A percentile compares a stretch with the other conserved stretches of the same genome.
Conservation (phyloP, 2,329 filamentous ascomycete genomes). For the Exserohilum rostratum region DNA sequence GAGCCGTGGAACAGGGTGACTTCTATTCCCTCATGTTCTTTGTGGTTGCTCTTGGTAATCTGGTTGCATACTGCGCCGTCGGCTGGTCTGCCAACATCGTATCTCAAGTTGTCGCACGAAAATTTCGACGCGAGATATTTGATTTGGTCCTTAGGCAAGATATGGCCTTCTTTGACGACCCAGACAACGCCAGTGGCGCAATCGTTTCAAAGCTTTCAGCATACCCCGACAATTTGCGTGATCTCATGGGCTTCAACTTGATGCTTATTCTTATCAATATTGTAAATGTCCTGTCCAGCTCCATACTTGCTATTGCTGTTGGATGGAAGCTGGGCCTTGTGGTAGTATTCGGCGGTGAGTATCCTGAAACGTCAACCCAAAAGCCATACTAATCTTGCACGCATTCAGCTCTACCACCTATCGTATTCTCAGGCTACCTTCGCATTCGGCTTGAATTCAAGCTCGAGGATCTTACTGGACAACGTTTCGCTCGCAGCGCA, state of each 20-base stretch:
- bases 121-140: conserved; percentile 66
- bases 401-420: conserved; percentile 23
- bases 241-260: conserved; percentile 84
- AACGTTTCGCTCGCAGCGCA: conserved; percentile 64
- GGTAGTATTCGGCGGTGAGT: conserved; percentile 68
- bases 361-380: neutral
- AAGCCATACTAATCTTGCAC: neutral
- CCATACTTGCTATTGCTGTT: conserved; percentile 72
- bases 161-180: conserved; percentile 86
- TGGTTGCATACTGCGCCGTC: conserved; percentile 53
- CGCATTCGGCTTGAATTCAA: conserved; percentile 89
- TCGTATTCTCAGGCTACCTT: conserved; percentile 71
- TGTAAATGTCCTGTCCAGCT: conserved; percentile 79
- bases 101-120: conserved; percentile 47
- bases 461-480: conserved; percentile 71
- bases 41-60: conserved; percentile 57
- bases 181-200: conserved; percentile 87
- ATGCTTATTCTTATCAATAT: conserved; percentile 82
- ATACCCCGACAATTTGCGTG: conserved; percentile 86
- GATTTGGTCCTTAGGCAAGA: conserved; percentile 89
- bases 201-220: conserved; percentile 69
- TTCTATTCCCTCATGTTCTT: conserved; percentile 65
- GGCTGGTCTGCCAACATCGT: conserved; percentile 55
- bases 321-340: conserved; percentile 86
- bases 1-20: conserved; percentile 52